phyloP scores from a whole-genome alignment of 1,284 basidiomycete genomes.

The Blastosporella zonata region DNA sequence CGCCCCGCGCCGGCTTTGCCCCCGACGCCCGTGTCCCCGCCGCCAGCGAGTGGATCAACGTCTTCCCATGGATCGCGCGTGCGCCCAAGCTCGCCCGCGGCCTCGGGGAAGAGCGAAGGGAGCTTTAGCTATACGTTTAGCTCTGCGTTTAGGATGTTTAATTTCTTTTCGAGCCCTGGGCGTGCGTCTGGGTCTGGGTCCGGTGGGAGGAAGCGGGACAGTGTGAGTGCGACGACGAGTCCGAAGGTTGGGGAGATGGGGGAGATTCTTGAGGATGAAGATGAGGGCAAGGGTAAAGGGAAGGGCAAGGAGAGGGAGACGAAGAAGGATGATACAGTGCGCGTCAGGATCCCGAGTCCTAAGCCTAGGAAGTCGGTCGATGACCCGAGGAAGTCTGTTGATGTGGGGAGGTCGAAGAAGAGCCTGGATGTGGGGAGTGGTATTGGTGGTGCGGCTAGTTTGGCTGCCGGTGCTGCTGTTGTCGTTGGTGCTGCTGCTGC shows the following conservation, averaged over 20 bases:
- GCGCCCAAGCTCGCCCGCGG: constrained; percentile 44
- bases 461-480: constrained; percentile 17
- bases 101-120: constrained; percentile 44
- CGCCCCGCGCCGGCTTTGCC: constrained; percentile 39
- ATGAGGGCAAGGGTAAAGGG: constrained; percentile 23
- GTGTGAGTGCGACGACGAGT: constrained; percentile 25
- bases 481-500: constrained; percentile 19
- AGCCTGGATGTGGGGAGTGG: constrained; percentile 9
- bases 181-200: constrained; percentile 5
- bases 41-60: constrained; percentile 12
- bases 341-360: constrained; percentile 26
- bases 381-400: constrained; percentile 22
- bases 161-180: constrained; percentile 42
- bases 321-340: constrained; percentile 16
- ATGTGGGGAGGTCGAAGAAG: constrained; percentile 13
- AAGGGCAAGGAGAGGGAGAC: constrained; percentile 2
- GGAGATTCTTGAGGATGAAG: constrained; percentile 55
- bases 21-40: constrained; percentile 23
- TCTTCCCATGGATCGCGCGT: constrained; percentile 19
- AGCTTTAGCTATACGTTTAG: constrained; percentile 35
- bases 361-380: constrained; percentile 27
- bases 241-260: constrained; percentile 61
- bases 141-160: constrained; percentile 52
- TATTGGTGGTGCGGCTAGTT: constrained; percentile 12
- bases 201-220: constrained; percentile 30